Evolutionary conservation across 2,329 filamentous ascomycete species (phyloP), one percentile per base, ranked within the genome.

Genomic region (Dothistroma septosporum): DNA sequence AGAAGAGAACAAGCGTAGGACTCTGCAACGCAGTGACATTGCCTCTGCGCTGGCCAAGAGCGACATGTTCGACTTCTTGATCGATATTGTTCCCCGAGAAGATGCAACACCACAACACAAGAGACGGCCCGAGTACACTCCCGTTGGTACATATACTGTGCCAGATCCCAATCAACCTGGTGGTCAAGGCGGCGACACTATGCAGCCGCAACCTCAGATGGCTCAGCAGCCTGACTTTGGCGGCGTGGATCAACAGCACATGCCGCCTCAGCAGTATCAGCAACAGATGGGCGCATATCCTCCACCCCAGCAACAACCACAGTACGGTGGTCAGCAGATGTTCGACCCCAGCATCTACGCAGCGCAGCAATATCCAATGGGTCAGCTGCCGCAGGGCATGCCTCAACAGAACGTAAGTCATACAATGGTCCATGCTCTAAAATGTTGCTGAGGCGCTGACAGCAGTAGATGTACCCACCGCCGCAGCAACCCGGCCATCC

Each of bases 61-160:
- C 22, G 94, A 99, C 79, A 99, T 99, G 94, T 99, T 99, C 76
- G 94, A 99, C 79, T 99, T 99, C 78, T 82, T 99, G 61, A 99
- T 99, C 74, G 94, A 99, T 74, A 99, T 99, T 64, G 94, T 99
- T 6, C 94, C 94, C 3, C 88, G 94, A 56, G 94, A 99, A 76
- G 94, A 99, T 76, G 92, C 93, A 37, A 84, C 90, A 10, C 87
- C 89, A 22, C 91, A 92, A 73, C 85, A 92, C 46, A 97, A 96
- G 79, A 83, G 92, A 32, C 65, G 73, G 49, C 71, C 72, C 22
- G 74, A 76, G 66, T 82, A 70, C 67, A 69, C 68, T 21, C 62
- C 67, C 14, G 61, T 59, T 67, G 57, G 75, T 81, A 63, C 76
- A 77, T 64, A 83, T 82, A 61, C 64, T 63, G 70, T 73, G 75